Conservation (phyloP, 2,329 filamentous ascomycete genomes). For the Monilinia laxa region DNA sequence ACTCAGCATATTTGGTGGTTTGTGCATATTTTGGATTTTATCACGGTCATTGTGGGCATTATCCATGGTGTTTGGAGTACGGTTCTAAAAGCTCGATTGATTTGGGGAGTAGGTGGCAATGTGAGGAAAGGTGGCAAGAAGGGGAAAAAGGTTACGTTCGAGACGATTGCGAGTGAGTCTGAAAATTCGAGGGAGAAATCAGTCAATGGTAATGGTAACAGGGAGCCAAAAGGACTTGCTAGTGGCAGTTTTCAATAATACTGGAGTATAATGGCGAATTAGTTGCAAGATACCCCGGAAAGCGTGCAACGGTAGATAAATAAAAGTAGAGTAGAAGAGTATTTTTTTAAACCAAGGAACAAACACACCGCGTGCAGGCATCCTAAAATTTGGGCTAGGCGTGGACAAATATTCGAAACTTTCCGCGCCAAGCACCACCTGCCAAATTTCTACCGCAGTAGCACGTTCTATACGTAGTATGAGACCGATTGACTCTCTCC, state of each 20-base stretch:
- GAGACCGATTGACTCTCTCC: background rate
- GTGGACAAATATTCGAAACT: background rate
- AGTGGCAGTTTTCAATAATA: background rate
- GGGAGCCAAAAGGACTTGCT: background rate
- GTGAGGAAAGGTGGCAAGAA: background rate
- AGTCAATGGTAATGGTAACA: background rate
- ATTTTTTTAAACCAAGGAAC: background rate
- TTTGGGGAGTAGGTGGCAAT: background rate
- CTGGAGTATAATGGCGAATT: background rate
- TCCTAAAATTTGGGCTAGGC: background rate
- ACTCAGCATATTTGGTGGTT: constrained; percentile 94
- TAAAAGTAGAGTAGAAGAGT: background rate
- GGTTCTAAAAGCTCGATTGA: background rate
- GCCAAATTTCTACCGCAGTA: background rate
- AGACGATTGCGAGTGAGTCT: background rate
- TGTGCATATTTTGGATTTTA: constrained; percentile 68
- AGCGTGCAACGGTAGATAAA: background rate
- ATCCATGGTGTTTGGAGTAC: constrained; percentile 23
- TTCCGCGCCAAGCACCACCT: background rate
- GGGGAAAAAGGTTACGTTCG: constrained; percentile 16
- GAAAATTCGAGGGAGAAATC: background rate
- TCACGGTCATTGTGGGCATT: constrained; percentile 33
- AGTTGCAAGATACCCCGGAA: constrained; percentile 1
- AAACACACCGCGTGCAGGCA: background rate
- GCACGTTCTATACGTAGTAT: background rate